phyloP scores from a whole-genome alignment of 2,329 filamentous ascomycete genomes.

The Blastomyces percursus region DNA sequence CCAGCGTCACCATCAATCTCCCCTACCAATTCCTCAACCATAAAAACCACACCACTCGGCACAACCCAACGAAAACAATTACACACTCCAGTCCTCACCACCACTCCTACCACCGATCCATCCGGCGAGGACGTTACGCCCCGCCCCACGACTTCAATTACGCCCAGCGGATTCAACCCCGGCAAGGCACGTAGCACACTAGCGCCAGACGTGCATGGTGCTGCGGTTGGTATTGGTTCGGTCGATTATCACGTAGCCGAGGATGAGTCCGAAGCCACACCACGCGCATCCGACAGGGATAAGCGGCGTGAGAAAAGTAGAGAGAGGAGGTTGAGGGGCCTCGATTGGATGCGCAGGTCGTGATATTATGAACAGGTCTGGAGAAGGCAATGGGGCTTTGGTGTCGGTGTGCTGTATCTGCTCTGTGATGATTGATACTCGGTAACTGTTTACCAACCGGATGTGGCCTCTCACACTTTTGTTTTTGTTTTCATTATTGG shows the following conservation, averaged over 20 bases:
- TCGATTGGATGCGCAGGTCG: conserved; percentile 13
- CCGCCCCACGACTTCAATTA: conserved; percentile 2
- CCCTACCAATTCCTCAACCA: not conserved
- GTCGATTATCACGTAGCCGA: conserved; percentile 4
- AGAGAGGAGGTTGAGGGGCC: conserved; percentile 11
- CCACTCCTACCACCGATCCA: not conserved
- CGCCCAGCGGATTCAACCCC: not conserved
- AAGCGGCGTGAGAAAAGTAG: conserved; percentile 5
- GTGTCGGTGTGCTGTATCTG: not conserved
- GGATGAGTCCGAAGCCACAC: conserved; percentile 7
- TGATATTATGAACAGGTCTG: conserved; percentile 1
- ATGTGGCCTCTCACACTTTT: not conserved
- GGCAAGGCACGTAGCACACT: not conserved
- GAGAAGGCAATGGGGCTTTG: not conserved
- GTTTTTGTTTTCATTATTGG: not conserved
- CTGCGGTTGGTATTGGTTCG: conserved; percentile 4
- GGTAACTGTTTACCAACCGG: not conserved
- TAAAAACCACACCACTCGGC: not conserved
- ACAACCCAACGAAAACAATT: not conserved
- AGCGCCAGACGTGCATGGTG: not conserved
- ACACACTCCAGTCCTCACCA: not conserved
- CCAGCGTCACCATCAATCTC: not conserved
- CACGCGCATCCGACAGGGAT: conserved; percentile 10
- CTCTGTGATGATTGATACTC: not conserved
- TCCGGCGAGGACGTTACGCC: conserved; percentile 7